Conservation (phyloP, 2,329 filamentous ascomycete genomes). For the Hansfordia pulvinata region DNA sequence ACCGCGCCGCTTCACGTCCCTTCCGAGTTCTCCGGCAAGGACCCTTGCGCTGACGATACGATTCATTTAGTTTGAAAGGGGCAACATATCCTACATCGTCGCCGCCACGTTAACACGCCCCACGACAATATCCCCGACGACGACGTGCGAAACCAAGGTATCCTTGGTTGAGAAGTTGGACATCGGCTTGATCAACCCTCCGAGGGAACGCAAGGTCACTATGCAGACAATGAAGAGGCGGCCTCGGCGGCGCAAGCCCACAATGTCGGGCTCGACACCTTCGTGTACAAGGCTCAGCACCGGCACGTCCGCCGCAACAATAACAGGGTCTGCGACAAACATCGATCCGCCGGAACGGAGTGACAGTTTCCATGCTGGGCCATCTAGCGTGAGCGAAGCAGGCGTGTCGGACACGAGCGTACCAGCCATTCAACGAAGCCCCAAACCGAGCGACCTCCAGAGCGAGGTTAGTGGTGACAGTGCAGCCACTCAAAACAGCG, state of each 20-base stretch:
- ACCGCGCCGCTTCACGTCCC: too few species aligned
- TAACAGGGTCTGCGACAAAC: too few species aligned
- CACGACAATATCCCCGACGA: slow-evolving; percentile 68
- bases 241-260: slow-evolving; percentile 45
- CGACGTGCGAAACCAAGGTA: slow-evolving; percentile 70
- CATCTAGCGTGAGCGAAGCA: slow-evolving; percentile 24
- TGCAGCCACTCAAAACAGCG: slow-evolving; percentile 51
- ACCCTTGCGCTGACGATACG: too few species aligned
- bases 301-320: too few species aligned
- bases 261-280: slow-evolving; percentile 27
- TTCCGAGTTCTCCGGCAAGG: too few species aligned
- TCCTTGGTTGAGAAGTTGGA: slow-evolving; percentile 73
- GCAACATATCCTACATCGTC: slow-evolving; percentile 82
- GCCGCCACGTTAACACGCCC: slow-evolving; percentile 83
- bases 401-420: slow-evolving; percentile 16
- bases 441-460: slow-evolving; percentile 37
- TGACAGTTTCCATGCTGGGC: slow-evolving; percentile 25
- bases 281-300: too few species aligned
- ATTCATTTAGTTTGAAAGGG: slow-evolving; percentile 92
- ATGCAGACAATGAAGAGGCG: slow-evolving; percentile 74
- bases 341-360: slow-evolving; percentile 21
- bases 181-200: slow-evolving; percentile 59
- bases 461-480: slow-evolving; percentile 64
- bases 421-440: slow-evolving; percentile 22
- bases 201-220: slow-evolving; percentile 71